Base-by-base conservation (phyloP, 805 yeast genomes). In the Dipodascus albidus region DNA sequence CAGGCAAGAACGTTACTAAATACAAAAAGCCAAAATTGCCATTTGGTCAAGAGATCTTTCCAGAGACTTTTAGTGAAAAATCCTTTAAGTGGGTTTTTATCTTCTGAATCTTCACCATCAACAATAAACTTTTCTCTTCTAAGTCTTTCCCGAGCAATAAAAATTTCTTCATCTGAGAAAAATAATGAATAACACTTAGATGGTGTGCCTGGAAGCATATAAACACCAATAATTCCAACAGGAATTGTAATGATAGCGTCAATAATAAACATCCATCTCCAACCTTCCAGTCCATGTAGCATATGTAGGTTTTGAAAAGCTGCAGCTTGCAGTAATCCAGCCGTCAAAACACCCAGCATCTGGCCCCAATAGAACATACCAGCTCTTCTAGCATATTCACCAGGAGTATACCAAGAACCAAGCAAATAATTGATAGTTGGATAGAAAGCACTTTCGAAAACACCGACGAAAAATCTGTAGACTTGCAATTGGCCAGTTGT, bases 231-330 rank as follows among this genome's bases (percentile, higher is more conserved):
- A 4, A 83, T 11, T 3, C 83, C 85, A 38, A 83, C 76, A 1
- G 73, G 79, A 24, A 82, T 60, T 3, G 84, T 78, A 50, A 84
- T 74, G 50, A 78, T 60, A 9, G 82, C 83, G 63, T 82, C 87
- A 56, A 84, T 73, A 49, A 84, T 78, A 61, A 81, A 83, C 63
- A 81, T 78, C 88, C 88, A 84, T 70, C 82, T 73, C 88, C 88
- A 84, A 11, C 86, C 81, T 6, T 74, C 73, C 11, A 78, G 67
- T 0, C 87, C 87, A 49, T 64, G 61, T 9, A 63, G 68, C 27
- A 83, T 85, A 52, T 73, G 67, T 58, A 83, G 62, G 42, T 66
- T 59, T 21, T 71, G 60, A 54, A 69, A 75, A 24, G 81, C 73
- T 9, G 82, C 77, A 17, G 83, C 78, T 59, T 82, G 83, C 44